Evolutionary conservation across 495 filamentous ascomycete species (phyloP), one percentile per base, ranked within the genome.

Genomic region (Penicillium cinerascens): DNA sequence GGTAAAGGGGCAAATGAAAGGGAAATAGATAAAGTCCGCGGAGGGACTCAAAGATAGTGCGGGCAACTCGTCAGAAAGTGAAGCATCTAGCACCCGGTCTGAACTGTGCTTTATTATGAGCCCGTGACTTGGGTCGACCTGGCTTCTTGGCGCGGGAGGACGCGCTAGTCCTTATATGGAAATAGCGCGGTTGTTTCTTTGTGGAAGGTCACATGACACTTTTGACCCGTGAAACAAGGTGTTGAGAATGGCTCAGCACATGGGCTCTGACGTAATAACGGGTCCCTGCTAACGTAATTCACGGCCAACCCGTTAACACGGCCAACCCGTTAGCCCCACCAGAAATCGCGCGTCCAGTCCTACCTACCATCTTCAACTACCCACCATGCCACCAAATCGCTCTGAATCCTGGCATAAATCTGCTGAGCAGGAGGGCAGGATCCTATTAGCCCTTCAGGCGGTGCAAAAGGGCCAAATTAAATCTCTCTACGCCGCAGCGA

Each of bases 91-190:
- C 42, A 49, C 47, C 54, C 52, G 54, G 48, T 63, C 59, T 63
- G 55, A 55, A 61, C 44, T 62, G 48, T 33, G 54, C 60, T 55
- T 65, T 61, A 64, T 65, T 63, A 58, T 57, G 60, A 33, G 58
- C 58, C 53, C 58, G 56, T 61, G 61, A 55, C 47, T 56, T 59
- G 52, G 55, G 60, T 66, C 42, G 63, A 66, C 63, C 63, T 66
- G 63, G 63, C 61, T 64, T 66, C 60, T 61, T 66, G 58, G 61
- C 57, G 56, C 44, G 39, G 47, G 49, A 42, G 44, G 38, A 13
- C 25, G 42, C 49, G 45, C 63, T 66, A 66, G 54, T 26, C 37
- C 23, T 1, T 7, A 52, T 39, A 0, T 7, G 48, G 53, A 49
- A n/a, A 33, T 58, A 48, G 54, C 16, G 39, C 23, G 29, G 13